Evolutionary conservation across 371 early-diverging fungal species (phyloP).

Genomic region (Parasitella parasitica): DNA sequence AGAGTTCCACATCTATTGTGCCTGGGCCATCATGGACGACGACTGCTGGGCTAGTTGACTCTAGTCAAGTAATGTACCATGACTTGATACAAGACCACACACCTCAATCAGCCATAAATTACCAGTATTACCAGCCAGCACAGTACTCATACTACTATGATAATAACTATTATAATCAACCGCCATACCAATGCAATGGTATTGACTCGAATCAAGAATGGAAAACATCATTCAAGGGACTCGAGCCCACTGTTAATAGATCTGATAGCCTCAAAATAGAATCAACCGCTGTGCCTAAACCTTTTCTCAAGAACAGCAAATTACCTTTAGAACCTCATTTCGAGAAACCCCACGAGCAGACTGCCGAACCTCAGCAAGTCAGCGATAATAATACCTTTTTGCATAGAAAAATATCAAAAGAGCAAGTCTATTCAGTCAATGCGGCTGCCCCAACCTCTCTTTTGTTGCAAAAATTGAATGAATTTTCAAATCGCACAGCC

Average conservation of each 20-base stretch:
- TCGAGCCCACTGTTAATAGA: not conserved
- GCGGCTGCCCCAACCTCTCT: not conserved
- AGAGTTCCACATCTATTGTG: not conserved
- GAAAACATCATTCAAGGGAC: conserved; percentile 2
- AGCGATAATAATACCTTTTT: not conserved
- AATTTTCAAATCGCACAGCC: not conserved
- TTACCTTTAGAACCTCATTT: conserved; percentile 5
- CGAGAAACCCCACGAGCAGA: conserved; percentile 17
- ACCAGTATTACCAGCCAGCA: not conserved
- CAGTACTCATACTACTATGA: not conserved
- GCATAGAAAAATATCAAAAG: conserved; percentile 7
- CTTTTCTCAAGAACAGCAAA: not conserved
- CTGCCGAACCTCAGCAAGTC: not conserved
- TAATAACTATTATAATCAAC: not conserved
- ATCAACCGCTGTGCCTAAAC: not conserved
- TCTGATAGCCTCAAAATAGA: conserved; percentile 20
- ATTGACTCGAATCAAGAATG: not conserved
- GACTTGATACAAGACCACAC: not conserved
- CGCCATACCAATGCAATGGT: not conserved
- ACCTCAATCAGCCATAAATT: not conserved
- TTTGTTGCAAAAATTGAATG: not conserved
- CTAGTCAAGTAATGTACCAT: not conserved
- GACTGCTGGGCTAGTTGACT: not conserved
- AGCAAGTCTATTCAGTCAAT: not conserved
- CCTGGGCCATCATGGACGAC: not conserved